A percentile compares a stretch with the other conserved stretches of the same genome.
Evolutionary conservation across 768 basidiomycete species (phyloP).

Genomic region (Rhodotorula sphaerocarpa): DNA sequence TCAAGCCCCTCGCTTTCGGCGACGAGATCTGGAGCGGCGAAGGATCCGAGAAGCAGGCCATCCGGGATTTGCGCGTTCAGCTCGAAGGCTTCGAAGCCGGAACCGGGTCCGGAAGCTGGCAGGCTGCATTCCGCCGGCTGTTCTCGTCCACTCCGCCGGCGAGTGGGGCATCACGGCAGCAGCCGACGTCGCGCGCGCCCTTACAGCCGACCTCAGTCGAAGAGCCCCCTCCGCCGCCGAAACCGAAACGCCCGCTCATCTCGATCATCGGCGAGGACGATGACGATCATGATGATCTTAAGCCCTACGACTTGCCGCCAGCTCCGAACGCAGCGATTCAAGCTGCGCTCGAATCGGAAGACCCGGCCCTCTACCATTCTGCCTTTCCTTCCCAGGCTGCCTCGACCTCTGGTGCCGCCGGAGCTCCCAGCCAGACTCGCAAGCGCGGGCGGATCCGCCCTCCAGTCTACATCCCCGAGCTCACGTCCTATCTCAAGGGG

Average conservation of each 20-base stretch:
- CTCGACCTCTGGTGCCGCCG: background rate
- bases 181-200: background rate
- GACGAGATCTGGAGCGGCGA: constrained; percentile 66
- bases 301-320: constrained; percentile 31
- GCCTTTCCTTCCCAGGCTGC: constrained; percentile 56
- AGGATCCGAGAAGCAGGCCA: constrained; percentile 59
- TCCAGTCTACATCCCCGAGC: constrained; percentile 83
- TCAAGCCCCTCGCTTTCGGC: constrained; percentile 66
- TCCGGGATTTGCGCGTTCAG: constrained; percentile 52
- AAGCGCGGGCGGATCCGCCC: constrained; percentile 65
- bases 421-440: constrained; percentile 61
- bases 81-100: constrained; percentile 21
- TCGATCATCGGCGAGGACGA: constrained; percentile 51
- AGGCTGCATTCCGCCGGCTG: background rate
- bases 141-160: background rate
- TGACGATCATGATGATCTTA: constrained; percentile 31
- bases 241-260: constrained; percentile 41
- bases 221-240: background rate
- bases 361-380: constrained; percentile 61
- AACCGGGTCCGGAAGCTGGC: constrained; percentile 33
- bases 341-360: constrained; percentile 64
- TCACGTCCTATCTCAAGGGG: constrained; percentile 66
- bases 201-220: constrained; percentile 12
- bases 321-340: constrained; percentile 39
- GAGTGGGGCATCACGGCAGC: background rate